Evolutionary conservation across 768 basidiomycete species (phyloP).

Genomic region (Flagelloscypha sp.): DNA sequence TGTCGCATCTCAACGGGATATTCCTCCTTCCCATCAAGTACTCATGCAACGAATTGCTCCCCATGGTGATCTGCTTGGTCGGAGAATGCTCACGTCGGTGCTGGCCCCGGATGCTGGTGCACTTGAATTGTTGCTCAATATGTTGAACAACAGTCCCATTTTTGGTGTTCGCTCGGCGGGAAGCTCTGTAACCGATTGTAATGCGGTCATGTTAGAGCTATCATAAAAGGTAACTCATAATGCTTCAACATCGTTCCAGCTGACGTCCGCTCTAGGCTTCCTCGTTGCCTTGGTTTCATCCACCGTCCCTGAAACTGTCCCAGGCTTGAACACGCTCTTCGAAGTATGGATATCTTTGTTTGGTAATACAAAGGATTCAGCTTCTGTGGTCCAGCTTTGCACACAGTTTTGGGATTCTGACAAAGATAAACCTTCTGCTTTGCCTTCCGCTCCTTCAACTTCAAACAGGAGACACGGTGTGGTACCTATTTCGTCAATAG

Average conservation of each 20-base stretch:
- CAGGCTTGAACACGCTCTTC: conserved; percentile 61
- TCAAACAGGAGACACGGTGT: too few species aligned
- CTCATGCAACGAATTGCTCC: conserved; percentile 50
- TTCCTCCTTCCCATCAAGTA: conserved; percentile 44
- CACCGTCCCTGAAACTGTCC: conserved; percentile 67
- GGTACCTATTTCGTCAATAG: too few species aligned
- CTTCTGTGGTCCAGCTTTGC: conserved; percentile 60
- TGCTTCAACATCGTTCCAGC: conserved; percentile 2
- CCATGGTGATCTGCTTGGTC: conserved; percentile 20
- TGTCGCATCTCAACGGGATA: too few species aligned
- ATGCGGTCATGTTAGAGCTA: conserved; percentile 74
- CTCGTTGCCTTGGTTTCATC: conserved; percentile 68
- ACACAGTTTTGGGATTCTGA: conserved; percentile 80
- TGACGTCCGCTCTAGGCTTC: conserved; percentile 45
- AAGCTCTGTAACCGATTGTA: conserved; percentile 64
- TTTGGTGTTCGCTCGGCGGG: conserved; percentile 69
- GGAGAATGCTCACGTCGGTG: conserved; percentile 48
- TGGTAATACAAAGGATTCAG: conserved; percentile 59
- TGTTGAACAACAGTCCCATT: conserved; percentile 63
- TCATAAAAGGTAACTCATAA: conserved; percentile 62
- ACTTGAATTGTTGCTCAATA: conserved; percentile 44
- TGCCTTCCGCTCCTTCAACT: too few species aligned
- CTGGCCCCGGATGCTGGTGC: conserved; percentile 53
- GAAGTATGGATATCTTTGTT: conserved; percentile 77
- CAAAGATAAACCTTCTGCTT: conserved; percentile 56